These are phyloP conservation scores for Daldinia grandis DNA, from an alignment of 495 filamentous ascomycete genomes.

Conservation along the genomic window DNA sequence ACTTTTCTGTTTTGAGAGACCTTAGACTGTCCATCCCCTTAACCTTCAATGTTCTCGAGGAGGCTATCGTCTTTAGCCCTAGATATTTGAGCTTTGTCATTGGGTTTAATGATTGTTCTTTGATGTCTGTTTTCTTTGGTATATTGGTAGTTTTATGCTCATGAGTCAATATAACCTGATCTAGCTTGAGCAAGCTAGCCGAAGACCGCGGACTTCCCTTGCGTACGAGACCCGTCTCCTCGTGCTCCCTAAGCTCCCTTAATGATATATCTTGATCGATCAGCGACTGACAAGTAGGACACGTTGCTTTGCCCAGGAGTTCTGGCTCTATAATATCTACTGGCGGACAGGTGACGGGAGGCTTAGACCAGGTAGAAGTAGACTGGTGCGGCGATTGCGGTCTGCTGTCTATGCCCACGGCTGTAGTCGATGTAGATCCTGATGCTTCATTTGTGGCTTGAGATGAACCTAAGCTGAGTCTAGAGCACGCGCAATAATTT, in stretches of 20 bases:
- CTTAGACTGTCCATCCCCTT: background rate
- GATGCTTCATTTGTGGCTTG: background rate
- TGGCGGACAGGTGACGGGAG: background rate
- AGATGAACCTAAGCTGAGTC: background rate
- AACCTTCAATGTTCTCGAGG: background rate
- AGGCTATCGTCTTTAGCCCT: background rate
- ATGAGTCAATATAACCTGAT: background rate
- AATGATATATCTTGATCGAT: slow-evolving; percentile 8
- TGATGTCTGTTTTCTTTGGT: background rate
- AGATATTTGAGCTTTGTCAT: background rate
- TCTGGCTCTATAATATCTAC: background rate
- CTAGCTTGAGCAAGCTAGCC: background rate
- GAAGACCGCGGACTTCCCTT: slow-evolving; percentile 11
- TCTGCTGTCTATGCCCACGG: background rate
- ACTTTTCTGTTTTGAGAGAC: background rate
- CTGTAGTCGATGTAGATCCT: background rate
- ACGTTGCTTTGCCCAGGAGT: background rate
- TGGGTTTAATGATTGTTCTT: background rate
- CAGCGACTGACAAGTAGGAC: slow-evolving; percentile 25
- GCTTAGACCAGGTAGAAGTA: background rate
- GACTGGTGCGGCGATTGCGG: background rate
- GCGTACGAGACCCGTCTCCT: slow-evolving; percentile 13
- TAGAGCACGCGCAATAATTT: slow-evolving; percentile 36
- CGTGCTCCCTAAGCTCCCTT: slow-evolving; percentile 1
- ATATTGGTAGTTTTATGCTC: background rate